phyloP scores from a whole-genome alignment of 495 filamentous ascomycete genomes.

The Podospora didyma region DNA sequence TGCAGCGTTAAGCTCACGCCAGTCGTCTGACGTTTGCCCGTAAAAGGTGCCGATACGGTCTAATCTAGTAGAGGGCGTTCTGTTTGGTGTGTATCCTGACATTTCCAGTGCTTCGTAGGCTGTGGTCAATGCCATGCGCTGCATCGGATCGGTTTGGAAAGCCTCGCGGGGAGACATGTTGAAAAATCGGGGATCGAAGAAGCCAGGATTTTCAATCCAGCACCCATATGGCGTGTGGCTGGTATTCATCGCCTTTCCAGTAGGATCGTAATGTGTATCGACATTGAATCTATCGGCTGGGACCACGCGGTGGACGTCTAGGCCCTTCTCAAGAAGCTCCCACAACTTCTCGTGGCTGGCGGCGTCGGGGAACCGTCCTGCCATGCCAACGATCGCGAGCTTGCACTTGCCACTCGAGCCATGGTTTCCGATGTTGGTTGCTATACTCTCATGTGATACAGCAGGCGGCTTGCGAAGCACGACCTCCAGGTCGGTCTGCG shows the following conservation, averaged over 20 bases:
- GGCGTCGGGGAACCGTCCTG: conserved; percentile 70
- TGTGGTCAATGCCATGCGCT: conserved; percentile 75
- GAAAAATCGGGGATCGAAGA: conserved; percentile 89
- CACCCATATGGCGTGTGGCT: conserved; percentile 81
- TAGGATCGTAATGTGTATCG: conserved; percentile 71
- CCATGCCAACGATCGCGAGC: conserved; percentile 74
- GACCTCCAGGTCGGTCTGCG: conserved; percentile 38
- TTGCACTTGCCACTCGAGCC: conserved; percentile 36
- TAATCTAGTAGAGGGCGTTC: conserved; percentile 76
- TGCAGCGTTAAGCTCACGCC: conserved; percentile 84
- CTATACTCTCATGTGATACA: conserved; percentile 28
- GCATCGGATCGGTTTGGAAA: conserved; percentile 83
- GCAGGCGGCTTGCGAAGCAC: conserved; percentile 31
- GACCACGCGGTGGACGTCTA: conserved; percentile 54
- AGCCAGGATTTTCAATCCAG: conserved; percentile 80
- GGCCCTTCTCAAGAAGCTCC: conserved; percentile 66
- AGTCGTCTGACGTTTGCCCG: conserved; percentile 89
- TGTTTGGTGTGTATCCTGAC: conserved; percentile 83
- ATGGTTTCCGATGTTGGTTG: conserved; percentile 38
- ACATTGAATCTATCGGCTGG: conserved; percentile 76
- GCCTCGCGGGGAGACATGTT: conserved; percentile 95
- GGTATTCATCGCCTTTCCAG: conserved; percentile 73
- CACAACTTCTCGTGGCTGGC: conserved; percentile 63
- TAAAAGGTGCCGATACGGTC: conserved; percentile 90
- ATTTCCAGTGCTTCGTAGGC: conserved; percentile 91